These are phyloP conservation scores for Aotearoamyces nothofagi DNA, from an alignment of 2,329 filamentous ascomycete genomes.

Conservation along the genomic window DNA sequence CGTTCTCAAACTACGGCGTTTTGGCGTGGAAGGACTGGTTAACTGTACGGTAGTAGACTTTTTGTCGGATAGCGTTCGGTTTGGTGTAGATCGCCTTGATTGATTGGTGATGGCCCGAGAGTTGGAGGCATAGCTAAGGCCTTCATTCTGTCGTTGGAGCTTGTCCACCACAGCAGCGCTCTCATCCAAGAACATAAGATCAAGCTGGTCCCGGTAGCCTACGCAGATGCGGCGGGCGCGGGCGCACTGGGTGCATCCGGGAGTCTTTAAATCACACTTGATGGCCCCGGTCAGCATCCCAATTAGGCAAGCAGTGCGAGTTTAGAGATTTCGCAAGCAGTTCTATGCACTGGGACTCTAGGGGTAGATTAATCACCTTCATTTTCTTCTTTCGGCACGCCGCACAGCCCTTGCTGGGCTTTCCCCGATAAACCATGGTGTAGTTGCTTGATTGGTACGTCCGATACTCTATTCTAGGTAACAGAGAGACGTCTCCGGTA, in stretches of 20 bases:
- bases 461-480: not conserved
- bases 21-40: no score
- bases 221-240: slow-evolving; percentile 33
- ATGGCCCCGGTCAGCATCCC: not conserved
- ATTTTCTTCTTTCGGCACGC: slow-evolving; percentile 11
- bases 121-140: no score
- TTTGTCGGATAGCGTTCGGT: no score
- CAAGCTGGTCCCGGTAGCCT: slow-evolving; percentile 36
- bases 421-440: slow-evolving; percentile 16
- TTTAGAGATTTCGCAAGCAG: no score
- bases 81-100: no score
- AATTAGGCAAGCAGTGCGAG: no score
- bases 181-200: slow-evolving; percentile 40
- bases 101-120: no score
- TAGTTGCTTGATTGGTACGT: not conserved
- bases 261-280: slow-evolving; percentile 32
- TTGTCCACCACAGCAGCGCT: slow-evolving; percentile 37
- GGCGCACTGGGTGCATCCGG: slow-evolving; percentile 34
- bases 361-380: slow-evolving; percentile 22
- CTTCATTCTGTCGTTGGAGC: no score
- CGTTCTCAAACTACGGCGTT: no score
- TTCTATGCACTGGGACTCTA: not conserved
- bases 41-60: no score
- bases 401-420: slow-evolving; percentile 11
- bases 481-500: not conserved